Base-by-base conservation (phyloP, 2,329 filamentous ascomycete genomes). In the Ampelomyces quisqualis region DNA sequence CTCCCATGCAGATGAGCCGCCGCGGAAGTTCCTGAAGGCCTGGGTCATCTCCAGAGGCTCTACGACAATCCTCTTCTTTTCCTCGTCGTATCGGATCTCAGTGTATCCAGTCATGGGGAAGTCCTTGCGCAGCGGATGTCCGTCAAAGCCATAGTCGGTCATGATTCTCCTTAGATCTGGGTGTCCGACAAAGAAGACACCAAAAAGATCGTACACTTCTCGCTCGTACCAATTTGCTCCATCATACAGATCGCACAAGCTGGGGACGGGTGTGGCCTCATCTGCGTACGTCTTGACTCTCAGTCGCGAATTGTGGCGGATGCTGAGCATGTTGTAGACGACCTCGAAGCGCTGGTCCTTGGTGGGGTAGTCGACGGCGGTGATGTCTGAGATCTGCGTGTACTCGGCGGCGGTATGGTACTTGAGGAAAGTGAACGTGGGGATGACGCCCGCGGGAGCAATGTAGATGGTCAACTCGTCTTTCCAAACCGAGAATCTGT, bases 141-240 rank as follows among this genome's bases (percentile, higher is more conserved):
- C 93, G 70, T 98, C 94, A 65, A 98, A 98, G 38, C 93, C 93
- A 70, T 98, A 98, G 70, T 98, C 93, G 54, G 93, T 98, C 91
- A 98, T 94, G 75, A 98, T 97, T 58, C 93, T 83, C 70, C 93
- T 84, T 59, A 98, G 77, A 74, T 98, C 94, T 26, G 93, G 93
- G 76, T 98, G 93, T 49, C 86, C 89, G 39, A 85, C 79, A 73
- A 98, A 98, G 78, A 97, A 96, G 55, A 98, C 90, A 51, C 93
- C 93, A 66, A 95, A 98, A 62, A 98, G 73, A 71, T 98, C 93
- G 73, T 97, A 97, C 17, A 95, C 90, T 73, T 98, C 93, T 56
- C 93, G 82, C 77, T 98, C 93, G 69, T 94, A 97, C 93, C 93
- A 98, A 73, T 97, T 93, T 62, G 93, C 94, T 45, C 93, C 93